Conservation (phyloP, 1,284 basidiomycete species). For the Cutaneotrichosporon sp. region DNA sequence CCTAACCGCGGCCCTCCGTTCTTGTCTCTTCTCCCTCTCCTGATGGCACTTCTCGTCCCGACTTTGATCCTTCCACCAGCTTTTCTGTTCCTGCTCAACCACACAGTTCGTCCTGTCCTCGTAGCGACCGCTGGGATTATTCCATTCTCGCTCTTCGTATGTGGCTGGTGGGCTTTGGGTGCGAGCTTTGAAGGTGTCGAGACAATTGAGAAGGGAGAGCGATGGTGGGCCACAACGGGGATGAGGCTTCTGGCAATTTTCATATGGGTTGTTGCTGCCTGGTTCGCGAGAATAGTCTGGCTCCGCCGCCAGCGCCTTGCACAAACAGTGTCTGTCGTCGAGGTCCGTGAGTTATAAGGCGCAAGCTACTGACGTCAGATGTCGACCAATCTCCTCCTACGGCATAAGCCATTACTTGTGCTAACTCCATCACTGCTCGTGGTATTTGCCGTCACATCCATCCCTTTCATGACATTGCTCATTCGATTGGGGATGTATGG, state of each 20-base stretch:
- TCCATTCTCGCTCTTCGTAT: conserved; percentile 71
- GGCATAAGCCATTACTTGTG: conserved; percentile 73
- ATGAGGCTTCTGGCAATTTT: conserved; percentile 71
- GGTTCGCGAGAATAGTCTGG: conserved; percentile 67
- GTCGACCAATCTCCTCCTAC: conserved; percentile 67
- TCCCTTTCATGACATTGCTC: conserved; percentile 80
- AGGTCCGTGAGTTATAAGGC: conserved; percentile 39
- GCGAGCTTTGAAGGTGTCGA: conserved; percentile 81
- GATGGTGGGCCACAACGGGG: conserved; percentile 60
- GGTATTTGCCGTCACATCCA: conserved; percentile 62
- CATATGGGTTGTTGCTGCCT: conserved; percentile 63
- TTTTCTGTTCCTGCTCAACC: conserved; percentile 68
- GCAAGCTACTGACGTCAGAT: conserved; percentile 46
- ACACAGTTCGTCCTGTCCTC: conserved; percentile 77
- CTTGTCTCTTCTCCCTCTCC: conserved; percentile 74
- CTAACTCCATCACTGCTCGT: conserved; percentile 74
- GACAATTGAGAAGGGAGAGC: conserved; percentile 63
- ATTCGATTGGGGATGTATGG: conserved; percentile 73
- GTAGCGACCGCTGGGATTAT: conserved; percentile 71
- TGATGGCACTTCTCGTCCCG: conserved; percentile 68
- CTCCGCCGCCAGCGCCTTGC: conserved; percentile 57
- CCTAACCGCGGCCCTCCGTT: conserved; percentile 44
- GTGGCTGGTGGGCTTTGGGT: conserved; percentile 78
- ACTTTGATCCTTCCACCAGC: conserved; percentile 67
- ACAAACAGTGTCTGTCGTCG: conserved; percentile 64